Base-by-base conservation (phyloP, 2,329 filamentous ascomycete species). In the Tricladium varicosporioides region DNA sequence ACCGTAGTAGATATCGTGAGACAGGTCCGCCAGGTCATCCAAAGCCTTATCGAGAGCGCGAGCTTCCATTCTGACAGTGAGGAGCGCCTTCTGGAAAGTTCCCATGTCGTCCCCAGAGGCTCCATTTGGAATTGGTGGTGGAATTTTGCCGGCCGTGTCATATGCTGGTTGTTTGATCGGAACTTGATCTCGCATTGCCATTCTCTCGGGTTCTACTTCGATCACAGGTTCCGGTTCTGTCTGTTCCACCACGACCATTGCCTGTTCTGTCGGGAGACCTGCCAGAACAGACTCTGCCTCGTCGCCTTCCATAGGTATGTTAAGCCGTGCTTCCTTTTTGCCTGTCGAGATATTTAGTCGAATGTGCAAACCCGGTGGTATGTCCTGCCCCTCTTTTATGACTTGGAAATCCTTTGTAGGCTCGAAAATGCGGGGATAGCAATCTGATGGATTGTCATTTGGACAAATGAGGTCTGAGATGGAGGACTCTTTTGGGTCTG, bases 1-100 rank as follows among this genome's bases (percentile, higher is more conserved):
- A 9, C 86, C 86, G 69, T 87, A 89, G 73, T 87, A 88, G 60
- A 88, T 83, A 70, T 88, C 86, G 69, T 88, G 85, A 0, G 85
- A 80, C 27, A 87, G 73, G 5, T 88, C 85, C 59, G 81, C 76
- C n/a, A 89, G 77, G 33, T 76, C 76, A 33, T 81, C 77, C 7
- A 89, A 75, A 0, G 72, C 68, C 5, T 56, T 48, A 36, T 67
- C 61, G 60, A 68, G 61, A 50, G 60, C 55, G 43, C 63, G 62
- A 5, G 65, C 63, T 16, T 76, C 74, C 48, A 70, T 75, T 64
- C 81, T 80, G 50, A 86, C 68, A 42, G 77, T 72, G 33, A 75
- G 70, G 49, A 86, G 71, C 8, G 80, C 78, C 19, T 75, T 70
- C 56, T 72, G 67, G 64, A 83, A 82, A 7, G 69, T 73, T 11